Conservation (phyloP, 495 filamentous ascomycete genomes). For the Daldinia loculata region DNA sequence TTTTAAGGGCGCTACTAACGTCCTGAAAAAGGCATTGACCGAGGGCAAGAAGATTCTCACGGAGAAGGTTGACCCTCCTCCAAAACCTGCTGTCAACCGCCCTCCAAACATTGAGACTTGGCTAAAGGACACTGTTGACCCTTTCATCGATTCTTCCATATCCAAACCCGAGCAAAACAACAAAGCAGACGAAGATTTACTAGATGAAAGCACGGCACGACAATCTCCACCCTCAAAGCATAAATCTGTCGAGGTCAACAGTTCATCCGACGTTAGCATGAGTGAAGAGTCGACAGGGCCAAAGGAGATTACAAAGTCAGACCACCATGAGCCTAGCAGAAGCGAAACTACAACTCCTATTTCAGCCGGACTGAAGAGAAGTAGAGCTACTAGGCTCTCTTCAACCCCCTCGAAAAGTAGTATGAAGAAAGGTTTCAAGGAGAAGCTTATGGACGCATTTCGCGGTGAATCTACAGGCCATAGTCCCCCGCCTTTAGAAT, state of each 20-base stretch:
- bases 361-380: constrained; percentile 55
- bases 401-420: constrained; percentile 52
- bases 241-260: constrained; percentile 17
- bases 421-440: constrained; percentile 55
- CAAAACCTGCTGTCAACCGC: constrained; percentile 55
- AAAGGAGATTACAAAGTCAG: constrained; percentile 34
- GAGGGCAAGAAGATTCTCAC: constrained; percentile 64
- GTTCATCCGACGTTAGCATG: constrained; percentile 17
- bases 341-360: constrained; percentile 43
- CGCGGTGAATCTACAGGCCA: constrained; percentile 61
- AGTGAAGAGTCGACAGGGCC: constrained; percentile 11
- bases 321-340: constrained; percentile 37
- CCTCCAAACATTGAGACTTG: constrained; percentile 77
- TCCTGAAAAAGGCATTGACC: constrained; percentile 62
- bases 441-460: constrained; percentile 63
- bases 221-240: constrained; percentile 25
- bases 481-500: constrained; percentile 52
- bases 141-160: constrained; percentile 68
- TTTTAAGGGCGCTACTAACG: constrained; percentile 62
- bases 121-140: constrained; percentile 76
- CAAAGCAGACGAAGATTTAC: constrained; percentile 39
- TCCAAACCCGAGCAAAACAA: constrained; percentile 34
- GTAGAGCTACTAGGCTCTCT: constrained; percentile 56
- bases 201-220: constrained; percentile 37
- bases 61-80: constrained; percentile 61